Evolutionary conservation across 176 grass and related monocot genomes (phyloP), one percentile per base, ranked within the genome.

Genomic region (Lolium rigidum): DNA sequence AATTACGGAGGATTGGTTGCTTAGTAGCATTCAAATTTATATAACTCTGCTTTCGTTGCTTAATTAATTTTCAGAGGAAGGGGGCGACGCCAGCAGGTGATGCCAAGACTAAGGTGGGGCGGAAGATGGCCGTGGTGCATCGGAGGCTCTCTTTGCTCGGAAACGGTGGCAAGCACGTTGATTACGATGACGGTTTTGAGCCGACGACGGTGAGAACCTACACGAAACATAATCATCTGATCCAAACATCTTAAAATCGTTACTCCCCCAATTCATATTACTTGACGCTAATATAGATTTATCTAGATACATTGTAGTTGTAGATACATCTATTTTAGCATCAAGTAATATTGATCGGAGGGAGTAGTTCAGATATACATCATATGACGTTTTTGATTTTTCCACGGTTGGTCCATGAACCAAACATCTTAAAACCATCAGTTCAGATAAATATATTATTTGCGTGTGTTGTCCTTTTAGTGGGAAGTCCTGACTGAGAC

Each of bases 1-100:
- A 18, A 38, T 18, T 4, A 67, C 4, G 41, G 41, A 43, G 41
- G 41, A 43, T 66, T 35, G 9, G 15, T 65, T 66, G 21, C 6
- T 66, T 66, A 9, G 15, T 10, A 35, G 31, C 31, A 0, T 39
- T 69, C 20, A 20, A 2, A 43, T 43, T 43, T 43, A 43, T 43
- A 43, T 35, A 7, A 5, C 3, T 84, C 25, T 78, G 35, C 14
- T 72, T 76, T 74, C 39, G 38, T 85, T 20, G 59, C 9, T 58
- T 58, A 7, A 10, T 70, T n/a, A 43, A 44, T 44, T 31, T 86
- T 48, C 43, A 86, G 88, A 82, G 28, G 70, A 90, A 82, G 83
- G 77, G 88, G 59, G 59, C 60, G 61, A 89, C 13, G 28, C 13
- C 25, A 21, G 43, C 75, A n/a, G 76, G 37, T 43, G 67, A n/a